Evolutionary conservation across 2,329 filamentous ascomycete genomes (phyloP).

Genomic region (Pyricularia sp.): DNA sequence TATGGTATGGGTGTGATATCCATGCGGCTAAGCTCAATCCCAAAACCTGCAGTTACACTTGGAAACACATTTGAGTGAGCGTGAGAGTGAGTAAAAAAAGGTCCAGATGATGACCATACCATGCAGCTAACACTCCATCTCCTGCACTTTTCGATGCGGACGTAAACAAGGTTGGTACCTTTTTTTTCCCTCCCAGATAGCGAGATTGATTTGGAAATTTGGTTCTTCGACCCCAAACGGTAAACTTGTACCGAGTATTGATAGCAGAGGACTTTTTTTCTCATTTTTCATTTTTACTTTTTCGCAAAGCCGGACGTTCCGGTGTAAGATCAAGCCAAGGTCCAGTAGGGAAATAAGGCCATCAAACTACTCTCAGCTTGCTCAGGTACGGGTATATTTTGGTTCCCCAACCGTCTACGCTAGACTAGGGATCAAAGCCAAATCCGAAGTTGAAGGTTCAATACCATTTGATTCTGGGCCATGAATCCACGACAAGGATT

Average conservation of each 20-base stretch:
- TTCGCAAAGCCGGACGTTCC: no score
- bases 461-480: not conserved
- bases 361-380: not conserved
- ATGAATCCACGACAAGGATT: not conserved
- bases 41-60: not conserved
- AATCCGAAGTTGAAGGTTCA: not conserved
- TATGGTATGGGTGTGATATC: not conserved
- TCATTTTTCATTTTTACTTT: no score
- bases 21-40: not conserved
- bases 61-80: not conserved
- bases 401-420: not conserved
- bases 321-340: not conserved
- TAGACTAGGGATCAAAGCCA: not conserved
- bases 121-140: not conserved
- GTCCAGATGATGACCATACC: not conserved
- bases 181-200: no score
- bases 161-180: not conserved
- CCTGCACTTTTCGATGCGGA: not conserved
- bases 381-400: not conserved
- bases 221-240: not conserved
- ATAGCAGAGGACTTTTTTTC: no score
- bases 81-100: no score
- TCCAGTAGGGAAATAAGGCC: not conserved
- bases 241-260: no score
- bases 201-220: not conserved